Evolutionary conservation across 768 basidiomycete genomes (phyloP).

Genomic region (Cytidiella melzeri): DNA sequence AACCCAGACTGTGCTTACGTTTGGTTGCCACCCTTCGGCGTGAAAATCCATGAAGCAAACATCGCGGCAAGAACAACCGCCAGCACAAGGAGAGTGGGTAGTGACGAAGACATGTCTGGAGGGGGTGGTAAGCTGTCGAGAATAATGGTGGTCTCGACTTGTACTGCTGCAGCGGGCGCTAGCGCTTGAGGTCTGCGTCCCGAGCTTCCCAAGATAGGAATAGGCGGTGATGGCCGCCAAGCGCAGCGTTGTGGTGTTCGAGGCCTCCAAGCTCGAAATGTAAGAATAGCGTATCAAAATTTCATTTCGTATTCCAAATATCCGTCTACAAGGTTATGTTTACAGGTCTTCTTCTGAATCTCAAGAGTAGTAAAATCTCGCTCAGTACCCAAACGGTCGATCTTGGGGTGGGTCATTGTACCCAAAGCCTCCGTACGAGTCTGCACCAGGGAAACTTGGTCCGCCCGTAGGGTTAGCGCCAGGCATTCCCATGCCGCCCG

Average conservation of each 20-base stretch:
- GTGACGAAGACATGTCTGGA: constrained; percentile 54
- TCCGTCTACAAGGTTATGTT: too few relatives aligned
- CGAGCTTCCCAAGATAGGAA: neutral
- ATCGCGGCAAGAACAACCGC: constrained; percentile 61
- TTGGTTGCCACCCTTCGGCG: constrained; percentile 86
- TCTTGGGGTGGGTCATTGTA: constrained; percentile 7
- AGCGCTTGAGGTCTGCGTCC: too few relatives aligned
- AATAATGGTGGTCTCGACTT: neutral
- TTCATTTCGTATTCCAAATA: too few relatives aligned
- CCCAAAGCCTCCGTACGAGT: constrained; percentile 5
- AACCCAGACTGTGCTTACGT: constrained; percentile 47
- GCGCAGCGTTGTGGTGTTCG: too few relatives aligned
- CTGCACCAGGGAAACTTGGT: constrained; percentile 9
- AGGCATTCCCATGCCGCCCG: constrained; percentile 13
- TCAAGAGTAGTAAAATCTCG: too few relatives aligned
- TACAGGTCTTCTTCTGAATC: too few relatives aligned
- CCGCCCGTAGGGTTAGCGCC: constrained; percentile 11
- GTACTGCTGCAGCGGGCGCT: too few relatives aligned
- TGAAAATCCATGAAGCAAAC: constrained; percentile 55
- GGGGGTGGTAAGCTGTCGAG: neutral
- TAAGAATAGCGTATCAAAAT: too few relatives aligned
- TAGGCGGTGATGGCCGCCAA: neutral
- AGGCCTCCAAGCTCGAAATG: too few relatives aligned
- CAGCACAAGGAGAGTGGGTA: constrained; percentile 65
- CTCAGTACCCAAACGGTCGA: constrained; percentile 9